Conservation (phyloP, 192 early-diverging fungal species). For the Coemansia umbellata region DNA sequence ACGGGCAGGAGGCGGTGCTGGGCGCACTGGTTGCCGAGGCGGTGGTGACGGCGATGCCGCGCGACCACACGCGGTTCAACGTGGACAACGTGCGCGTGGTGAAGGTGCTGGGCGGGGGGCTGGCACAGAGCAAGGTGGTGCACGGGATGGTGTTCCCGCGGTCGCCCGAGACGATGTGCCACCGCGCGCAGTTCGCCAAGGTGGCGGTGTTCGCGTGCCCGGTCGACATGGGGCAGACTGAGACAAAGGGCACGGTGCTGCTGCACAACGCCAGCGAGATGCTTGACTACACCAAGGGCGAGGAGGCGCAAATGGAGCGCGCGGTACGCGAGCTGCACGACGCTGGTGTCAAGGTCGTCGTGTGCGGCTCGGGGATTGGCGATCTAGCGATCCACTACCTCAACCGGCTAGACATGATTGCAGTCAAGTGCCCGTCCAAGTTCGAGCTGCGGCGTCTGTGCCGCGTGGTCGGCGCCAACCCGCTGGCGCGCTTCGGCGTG, state of each 20-base stretch:
- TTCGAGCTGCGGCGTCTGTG: constrained; percentile 95
- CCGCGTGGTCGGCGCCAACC: constrained; percentile 87
- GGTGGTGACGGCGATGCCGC: constrained; percentile 84
- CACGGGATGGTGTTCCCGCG: constrained; percentile 97
- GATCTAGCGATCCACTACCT: constrained; percentile 94
- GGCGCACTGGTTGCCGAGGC: constrained; percentile 78
- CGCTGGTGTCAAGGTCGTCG: constrained; percentile 87
- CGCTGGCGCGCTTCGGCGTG: constrained; percentile 86
- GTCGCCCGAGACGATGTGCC: constrained; percentile 75
- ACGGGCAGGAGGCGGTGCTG: constrained; percentile 90
- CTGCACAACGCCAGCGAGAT: constrained; percentile 95
- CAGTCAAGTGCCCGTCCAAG: constrained; percentile 87
- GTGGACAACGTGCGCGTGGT: constrained; percentile 95
- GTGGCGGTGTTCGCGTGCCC: constrained; percentile 93
- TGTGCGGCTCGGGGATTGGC: constrained; percentile 84
- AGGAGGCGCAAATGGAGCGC: constrained; percentile 87
- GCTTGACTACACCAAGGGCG: constrained; percentile 93
- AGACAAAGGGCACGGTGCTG: constrained; percentile 98
- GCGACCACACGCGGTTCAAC: constrained; percentile 82
- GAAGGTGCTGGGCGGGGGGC: constrained; percentile 90
- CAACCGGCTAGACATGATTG: constrained; percentile 88
- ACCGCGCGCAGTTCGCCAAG: constrained; percentile 76
- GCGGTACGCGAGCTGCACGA: constrained; percentile 84
- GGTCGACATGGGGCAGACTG: constrained; percentile 89
- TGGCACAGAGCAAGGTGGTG: constrained; percentile 86